Evolutionary conservation across 371 early-diverging fungal genomes (phyloP).

Genomic region (Chytridium lagenaria): DNA sequence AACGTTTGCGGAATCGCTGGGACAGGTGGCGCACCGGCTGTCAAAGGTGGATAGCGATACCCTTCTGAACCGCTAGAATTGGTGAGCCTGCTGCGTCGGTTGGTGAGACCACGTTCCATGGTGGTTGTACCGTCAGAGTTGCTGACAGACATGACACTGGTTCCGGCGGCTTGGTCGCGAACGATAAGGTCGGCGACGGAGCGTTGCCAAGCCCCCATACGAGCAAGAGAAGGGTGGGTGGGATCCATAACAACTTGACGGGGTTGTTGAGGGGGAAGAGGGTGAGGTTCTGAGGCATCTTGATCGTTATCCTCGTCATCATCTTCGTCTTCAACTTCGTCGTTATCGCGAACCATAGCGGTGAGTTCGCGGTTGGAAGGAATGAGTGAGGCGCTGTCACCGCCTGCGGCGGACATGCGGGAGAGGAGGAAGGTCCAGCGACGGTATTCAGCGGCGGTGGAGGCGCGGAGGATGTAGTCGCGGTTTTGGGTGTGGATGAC

Average conservation of each 20-base stretch:
- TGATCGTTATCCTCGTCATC: conserved; percentile 7
- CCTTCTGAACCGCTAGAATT: background rate
- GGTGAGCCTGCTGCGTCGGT: background rate
- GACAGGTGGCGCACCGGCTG: conserved; percentile 5
- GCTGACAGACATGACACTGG: conserved; percentile 14
- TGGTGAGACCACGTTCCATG: conserved; percentile 11
- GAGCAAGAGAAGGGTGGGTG: conserved; percentile 27
- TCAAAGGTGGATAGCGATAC: background rate
- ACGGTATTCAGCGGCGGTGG: conserved; percentile 33
- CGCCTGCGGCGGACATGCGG: conserved; percentile 18
- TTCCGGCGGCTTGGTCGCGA: conserved; percentile 18
- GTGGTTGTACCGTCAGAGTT: conserved; percentile 14
- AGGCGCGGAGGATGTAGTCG: conserved; percentile 43
- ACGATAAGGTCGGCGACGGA: conserved; percentile 28
- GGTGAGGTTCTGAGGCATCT: background rate
- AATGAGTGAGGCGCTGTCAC: conserved; percentile 9
- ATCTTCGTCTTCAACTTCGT: conserved; percentile 21
- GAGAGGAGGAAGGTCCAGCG: conserved; percentile 44
- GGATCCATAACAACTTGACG: conserved; percentile 11
- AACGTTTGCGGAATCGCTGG: conserved; percentile 1
- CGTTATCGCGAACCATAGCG: background rate
- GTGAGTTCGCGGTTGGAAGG: background rate
- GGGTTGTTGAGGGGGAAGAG: background rate
- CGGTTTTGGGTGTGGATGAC: conserved; percentile 38
- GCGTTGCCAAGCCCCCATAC: conserved; percentile 25